Evolutionary conservation across 179 eudicot species (phyloP).

Genomic region (Vitellaria paradoxa): DNA sequence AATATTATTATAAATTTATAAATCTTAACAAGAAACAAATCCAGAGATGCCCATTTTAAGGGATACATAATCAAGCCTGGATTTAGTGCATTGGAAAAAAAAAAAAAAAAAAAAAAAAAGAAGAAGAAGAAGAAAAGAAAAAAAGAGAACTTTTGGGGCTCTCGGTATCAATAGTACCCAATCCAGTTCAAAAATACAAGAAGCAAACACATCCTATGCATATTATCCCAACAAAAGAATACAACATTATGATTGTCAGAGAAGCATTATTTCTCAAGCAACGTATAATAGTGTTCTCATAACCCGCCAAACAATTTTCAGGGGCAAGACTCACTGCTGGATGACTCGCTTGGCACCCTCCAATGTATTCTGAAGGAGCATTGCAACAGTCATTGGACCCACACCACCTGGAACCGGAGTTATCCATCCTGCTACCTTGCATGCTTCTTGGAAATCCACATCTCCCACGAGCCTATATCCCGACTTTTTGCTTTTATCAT

Average conservation of each 20-base stretch:
- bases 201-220: too few relatives aligned
- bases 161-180: too few relatives aligned
- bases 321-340: conserved; percentile 17
- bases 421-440: conserved; percentile 83
- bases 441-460: conserved; percentile 74
- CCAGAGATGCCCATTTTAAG: too few relatives aligned
- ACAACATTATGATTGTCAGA: neutral
- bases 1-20: too few relatives aligned
- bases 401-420: conserved; percentile 98
- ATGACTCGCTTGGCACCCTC: conserved; percentile 83
- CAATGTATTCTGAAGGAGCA: conserved; percentile 73
- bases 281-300: neutral
- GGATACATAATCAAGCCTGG: too few relatives aligned
- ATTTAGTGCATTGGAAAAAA: too few relatives aligned
- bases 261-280: neutral
- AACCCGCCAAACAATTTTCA: neutral
- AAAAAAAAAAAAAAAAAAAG: too few relatives aligned
- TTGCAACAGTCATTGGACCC: conserved; percentile 95
- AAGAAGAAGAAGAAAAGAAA: too few relatives aligned
- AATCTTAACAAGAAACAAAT: too few relatives aligned
- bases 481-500: conserved; percentile 73
- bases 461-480: conserved; percentile 95
- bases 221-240: neutral
- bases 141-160: too few relatives aligned
- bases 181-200: too few relatives aligned